Evolutionary conservation across 495 filamentous ascomycete species (phyloP).

Genomic region (Neurospora sp.): DNA sequence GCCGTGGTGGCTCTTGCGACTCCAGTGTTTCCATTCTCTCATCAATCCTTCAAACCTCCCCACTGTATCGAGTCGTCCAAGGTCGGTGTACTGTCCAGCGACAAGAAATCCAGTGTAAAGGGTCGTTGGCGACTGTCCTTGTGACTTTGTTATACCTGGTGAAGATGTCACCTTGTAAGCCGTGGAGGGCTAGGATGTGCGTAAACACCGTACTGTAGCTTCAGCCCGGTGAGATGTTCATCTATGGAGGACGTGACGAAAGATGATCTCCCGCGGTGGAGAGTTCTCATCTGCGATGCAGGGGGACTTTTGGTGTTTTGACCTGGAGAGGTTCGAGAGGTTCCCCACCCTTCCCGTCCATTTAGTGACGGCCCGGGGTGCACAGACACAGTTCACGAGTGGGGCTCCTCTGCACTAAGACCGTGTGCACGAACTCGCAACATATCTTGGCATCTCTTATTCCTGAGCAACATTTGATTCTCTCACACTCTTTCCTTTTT

Average conservation of each 20-base stretch:
- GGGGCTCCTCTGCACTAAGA: neutral
- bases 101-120: neutral
- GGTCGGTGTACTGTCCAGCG: neutral
- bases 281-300: neutral
- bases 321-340: neutral
- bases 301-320: neutral
- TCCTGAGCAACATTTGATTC: neutral
- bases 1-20: neutral
- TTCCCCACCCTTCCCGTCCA: neutral
- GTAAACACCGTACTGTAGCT: no score
- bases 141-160: neutral
- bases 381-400: neutral
- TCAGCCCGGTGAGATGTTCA: neutral
- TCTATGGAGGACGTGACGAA: neutral
- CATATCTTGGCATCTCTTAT: neutral
- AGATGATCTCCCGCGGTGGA: neutral
- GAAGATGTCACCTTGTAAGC: neutral
- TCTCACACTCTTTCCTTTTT: neutral
- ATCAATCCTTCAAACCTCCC: neutral
- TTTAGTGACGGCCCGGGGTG: neutral
- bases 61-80: neutral
- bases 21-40: neutral
- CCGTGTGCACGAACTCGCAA: neutral
- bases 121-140: neutral
- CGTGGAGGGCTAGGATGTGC: neutral